Conservation (phyloP, 768 basidiomycete species). For the Dentipellis fragilis region DNA sequence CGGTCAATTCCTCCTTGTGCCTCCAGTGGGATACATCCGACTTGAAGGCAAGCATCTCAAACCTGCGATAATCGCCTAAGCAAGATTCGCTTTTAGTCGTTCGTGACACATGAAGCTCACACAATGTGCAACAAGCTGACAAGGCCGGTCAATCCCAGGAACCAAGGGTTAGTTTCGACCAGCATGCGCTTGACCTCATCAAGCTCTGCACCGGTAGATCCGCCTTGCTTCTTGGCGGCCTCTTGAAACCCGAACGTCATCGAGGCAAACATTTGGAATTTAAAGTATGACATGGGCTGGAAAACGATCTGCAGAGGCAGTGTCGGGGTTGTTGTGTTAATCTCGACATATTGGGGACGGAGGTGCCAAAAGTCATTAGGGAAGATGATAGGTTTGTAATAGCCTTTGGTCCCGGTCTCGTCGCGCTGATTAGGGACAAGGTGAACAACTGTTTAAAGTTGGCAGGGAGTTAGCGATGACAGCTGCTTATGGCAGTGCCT, state of each 20-base stretch:
- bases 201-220: constrained; percentile 55
- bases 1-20: constrained; percentile 88
- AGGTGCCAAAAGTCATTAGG: constrained; percentile 95
- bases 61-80: constrained; percentile 33
- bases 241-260: constrained; percentile 85
- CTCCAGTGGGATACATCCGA: constrained; percentile 94
- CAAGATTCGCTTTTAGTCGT: too few relatives aligned
- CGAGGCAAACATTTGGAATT: constrained; percentile 79
- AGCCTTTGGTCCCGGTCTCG: constrained; percentile 51
- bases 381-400: constrained; percentile 83
- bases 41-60: constrained; percentile 94
- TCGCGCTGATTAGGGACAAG: constrained; percentile 53
- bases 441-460: constrained; percentile 42
- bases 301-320: constrained; percentile 78
- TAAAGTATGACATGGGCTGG: constrained; percentile 77
- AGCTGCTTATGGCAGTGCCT: background rate
- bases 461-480: constrained; percentile 9
- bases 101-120: too few relatives aligned
- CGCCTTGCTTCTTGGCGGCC: constrained; percentile 68
- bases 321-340: constrained; percentile 73
- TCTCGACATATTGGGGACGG: constrained; percentile 68
- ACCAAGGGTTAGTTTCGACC: constrained; percentile 79
- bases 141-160: constrained; percentile 72
- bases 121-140: constrained; percentile 85
- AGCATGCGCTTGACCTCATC: constrained; percentile 97